Evolutionary conservation across 202 grass and related monocot species (phyloP), one percentile per base, ranked within the genome.

Genomic region (Digitaria exilis): DNA sequence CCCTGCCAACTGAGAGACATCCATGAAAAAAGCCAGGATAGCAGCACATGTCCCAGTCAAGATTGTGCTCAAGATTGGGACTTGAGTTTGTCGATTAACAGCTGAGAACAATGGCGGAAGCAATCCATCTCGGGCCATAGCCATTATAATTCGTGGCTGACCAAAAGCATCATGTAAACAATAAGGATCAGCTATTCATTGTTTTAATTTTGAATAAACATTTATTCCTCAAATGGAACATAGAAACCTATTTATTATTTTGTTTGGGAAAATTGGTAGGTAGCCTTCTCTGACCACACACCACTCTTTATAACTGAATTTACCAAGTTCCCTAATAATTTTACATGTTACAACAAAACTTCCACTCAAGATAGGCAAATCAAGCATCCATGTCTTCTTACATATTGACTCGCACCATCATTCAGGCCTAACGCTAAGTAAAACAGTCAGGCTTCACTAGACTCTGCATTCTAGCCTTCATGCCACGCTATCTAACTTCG

Each of bases 81-180:
- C 89, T 90, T 94, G 88, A 39, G 92, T 97, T 22, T 59, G 73
- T 46, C 55, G 73, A 86, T 89, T 83, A 68, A 97, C 88, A 69
- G 71, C 75, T 66, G 92, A 90, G 69, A 97, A 97, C 18, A 94
- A 75, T 61, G 88, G 69, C 14, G 92, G 92, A 77, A 93, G 79
- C 68, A 97, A 83, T 55, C 95, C 92, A 84, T 97, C 92, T 90
- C 95, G 92, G 75, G 92, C 90, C 95, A 97, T 94, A 69, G 95
- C 95, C 95, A 97, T 93, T 69, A 91, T 87, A 58, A 97, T 97
- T 83, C 95, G 86, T 31, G 95, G 95, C 92, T 98, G 88, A 54
- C 49, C 57, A 75, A 87, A 89, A 59, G 71, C 25, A 50, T 77
- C 31, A 56, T 44, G 71, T 24, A 45, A 57, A 83, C 66, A 62